Conservation (phyloP, 2,329 filamentous ascomycete species). For the Raffaelea deltoideospora region DNA sequence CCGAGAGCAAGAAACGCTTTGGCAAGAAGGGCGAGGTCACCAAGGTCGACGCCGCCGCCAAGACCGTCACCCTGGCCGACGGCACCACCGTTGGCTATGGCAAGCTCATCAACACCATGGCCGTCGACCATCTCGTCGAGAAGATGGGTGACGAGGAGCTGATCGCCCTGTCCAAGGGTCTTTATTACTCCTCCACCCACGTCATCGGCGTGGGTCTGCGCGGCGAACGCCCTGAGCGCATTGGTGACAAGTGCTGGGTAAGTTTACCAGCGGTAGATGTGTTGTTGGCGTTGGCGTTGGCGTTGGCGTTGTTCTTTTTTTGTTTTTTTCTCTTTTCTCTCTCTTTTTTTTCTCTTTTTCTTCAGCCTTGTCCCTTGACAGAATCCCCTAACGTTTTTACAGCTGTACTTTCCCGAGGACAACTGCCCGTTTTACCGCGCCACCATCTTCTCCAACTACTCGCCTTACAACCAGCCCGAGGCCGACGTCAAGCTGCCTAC, state of each 20-base stretch:
- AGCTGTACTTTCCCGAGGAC: conserved; percentile 97
- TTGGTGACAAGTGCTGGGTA: conserved; percentile 98
- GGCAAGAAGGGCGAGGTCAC: conserved; percentile 72
- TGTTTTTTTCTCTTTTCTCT: too few species aligned
- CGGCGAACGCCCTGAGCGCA: conserved; percentile 80
- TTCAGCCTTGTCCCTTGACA: too few species aligned
- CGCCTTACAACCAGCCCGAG: conserved; percentile 89
- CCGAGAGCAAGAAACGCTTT: conserved; percentile 81
- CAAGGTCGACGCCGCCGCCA: conserved; percentile 74
- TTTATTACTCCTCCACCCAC: conserved; percentile 95
- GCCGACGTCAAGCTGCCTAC: conserved; percentile 74
- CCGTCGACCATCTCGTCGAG: conserved; percentile 76
- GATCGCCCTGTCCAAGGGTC: conserved; percentile 66
- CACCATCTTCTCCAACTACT: conserved; percentile 99
- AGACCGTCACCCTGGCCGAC: conserved; percentile 67
- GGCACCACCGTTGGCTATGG: conserved; percentile 82
- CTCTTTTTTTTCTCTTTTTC: neutral
- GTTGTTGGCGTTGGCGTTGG: too few species aligned
- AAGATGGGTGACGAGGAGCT: conserved; percentile 80
- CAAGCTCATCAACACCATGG: conserved; percentile 93
- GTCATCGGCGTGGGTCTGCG: conserved; percentile 93
- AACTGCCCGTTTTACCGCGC: conserved; percentile 99
- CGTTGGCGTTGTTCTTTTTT: too few species aligned
- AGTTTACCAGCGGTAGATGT: too few species aligned
- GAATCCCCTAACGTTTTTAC: neutral